Evolutionary conservation across 768 basidiomycete genomes (phyloP).

Genomic region (Mycena galericulata): DNA sequence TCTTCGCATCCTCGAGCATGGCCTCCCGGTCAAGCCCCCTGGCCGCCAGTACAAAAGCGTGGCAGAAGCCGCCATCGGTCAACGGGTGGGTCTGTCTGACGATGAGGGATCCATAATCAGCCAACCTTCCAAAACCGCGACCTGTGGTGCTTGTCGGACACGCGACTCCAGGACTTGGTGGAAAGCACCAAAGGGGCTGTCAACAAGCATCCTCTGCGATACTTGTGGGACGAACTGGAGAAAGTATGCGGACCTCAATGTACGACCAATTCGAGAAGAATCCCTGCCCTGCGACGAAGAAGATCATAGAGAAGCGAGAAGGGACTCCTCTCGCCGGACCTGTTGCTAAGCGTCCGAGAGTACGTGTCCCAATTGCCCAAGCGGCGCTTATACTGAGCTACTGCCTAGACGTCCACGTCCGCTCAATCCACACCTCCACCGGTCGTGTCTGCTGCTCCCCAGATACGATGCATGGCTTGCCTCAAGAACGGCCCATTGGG

Average conservation of each 20-base stretch:
- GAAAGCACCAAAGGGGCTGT: constrained; percentile 91
- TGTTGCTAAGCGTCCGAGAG: constrained; percentile 58
- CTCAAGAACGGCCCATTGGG: constrained; percentile 78
- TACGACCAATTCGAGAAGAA: constrained; percentile 79
- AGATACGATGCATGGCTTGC: constrained; percentile 82
- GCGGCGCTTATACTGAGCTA: neutral
- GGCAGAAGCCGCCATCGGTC: constrained; percentile 56
- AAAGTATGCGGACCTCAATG: constrained; percentile 92
- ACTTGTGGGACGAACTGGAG: constrained; percentile 89
- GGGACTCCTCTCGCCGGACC: constrained; percentile 65
- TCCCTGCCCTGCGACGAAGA: constrained; percentile 56
- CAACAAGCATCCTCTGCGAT: constrained; percentile 84
- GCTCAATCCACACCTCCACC: constrained; percentile 77
- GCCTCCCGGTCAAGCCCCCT: constrained; percentile 50
- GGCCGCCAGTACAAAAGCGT: constrained; percentile 51
- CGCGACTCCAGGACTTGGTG: constrained; percentile 88
- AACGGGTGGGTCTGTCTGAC: constrained; percentile 67
- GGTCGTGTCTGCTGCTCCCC: constrained; percentile 61
- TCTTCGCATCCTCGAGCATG: constrained; percentile 56
- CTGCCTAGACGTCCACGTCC: constrained; percentile 58
- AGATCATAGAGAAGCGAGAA: constrained; percentile 64
- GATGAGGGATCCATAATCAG: constrained; percentile 84
- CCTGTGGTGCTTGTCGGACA: constrained; percentile 88
- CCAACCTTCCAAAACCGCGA: constrained; percentile 64
- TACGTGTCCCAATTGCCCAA: constrained; percentile 42